Base-by-base conservation (phyloP, 1,284 basidiomycete species). In the Microbotryum violaceum region DNA sequence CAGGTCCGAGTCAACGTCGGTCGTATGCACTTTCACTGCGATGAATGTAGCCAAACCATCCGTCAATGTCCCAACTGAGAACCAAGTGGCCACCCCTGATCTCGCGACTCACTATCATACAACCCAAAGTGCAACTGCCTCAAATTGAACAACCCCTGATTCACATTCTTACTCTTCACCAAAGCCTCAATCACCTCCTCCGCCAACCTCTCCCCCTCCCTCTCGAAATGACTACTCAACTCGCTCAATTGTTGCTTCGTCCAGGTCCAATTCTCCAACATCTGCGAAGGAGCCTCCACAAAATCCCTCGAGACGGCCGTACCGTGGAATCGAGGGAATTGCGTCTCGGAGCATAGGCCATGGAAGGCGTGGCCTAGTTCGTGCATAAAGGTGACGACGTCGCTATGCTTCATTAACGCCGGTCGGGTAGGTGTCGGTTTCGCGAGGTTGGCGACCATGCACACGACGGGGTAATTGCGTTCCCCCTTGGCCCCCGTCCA, bases 321-420 rank as follows among this genome's bases (percentile, higher is more conserved):
- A 8, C 88, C 88, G 68, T 89, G 87, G 82, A 91, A 91, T 27
- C 85, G 79, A 25, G 82, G 75, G 73, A 83, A 90, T 68, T 81
- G 82, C 23, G 88, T 91, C 63, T 77, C 79, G 71, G 85, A 86
- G 57, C 89, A 76, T 54, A 91, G 75, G 1, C 85, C 86, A 72
- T 91, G 89, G 81, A 90, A 90, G 16, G 88, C 87, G 69, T 91
- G 89, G 0, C 89, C 89, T 83, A 89, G 86, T 74, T 87, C 85
- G 61, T 77, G 76, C 68, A 75, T 73, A 61, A 74, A 73, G 3
- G 75, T 78, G 23, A 75, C 72, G 4, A 74, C 70, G 21, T 88
- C 86, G 66, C 85, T 83, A 67, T 90, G 88, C 45, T 83, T 79
- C 87, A 92, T 87, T 29, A 91, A 78, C 16, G 89, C 89, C 1